Evolutionary conservation across 257 asterid genomes (phyloP).

Genomic region (Salvia miltiorrhiza): DNA sequence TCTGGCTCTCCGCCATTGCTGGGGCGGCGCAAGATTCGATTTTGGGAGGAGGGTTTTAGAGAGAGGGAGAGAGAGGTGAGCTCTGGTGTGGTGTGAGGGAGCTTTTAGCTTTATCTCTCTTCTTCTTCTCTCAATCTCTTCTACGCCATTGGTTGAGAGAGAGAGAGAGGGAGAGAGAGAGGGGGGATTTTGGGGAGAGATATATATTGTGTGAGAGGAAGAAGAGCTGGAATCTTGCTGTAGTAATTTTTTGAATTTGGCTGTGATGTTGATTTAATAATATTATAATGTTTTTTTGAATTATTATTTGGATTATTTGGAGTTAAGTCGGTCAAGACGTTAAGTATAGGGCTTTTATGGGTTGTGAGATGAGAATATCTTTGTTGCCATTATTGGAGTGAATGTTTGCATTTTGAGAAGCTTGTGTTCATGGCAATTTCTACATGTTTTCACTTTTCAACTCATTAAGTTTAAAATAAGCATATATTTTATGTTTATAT

Average conservation of each 20-base stretch:
- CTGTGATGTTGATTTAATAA: background rate
- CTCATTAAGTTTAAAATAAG: no score
- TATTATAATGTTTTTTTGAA: no score
- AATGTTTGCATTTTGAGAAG: background rate
- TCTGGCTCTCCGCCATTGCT: constrained; percentile 47
- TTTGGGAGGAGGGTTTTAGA: background rate
- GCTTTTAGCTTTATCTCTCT: background rate
- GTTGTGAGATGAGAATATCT: background rate
- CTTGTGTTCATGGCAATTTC: no score
- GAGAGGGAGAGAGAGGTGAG: constrained; percentile 16
- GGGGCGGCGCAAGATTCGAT: constrained; percentile 6
- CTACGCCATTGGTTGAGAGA: background rate
- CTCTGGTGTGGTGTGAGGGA: background rate
- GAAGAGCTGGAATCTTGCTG: background rate
- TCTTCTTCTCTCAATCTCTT: no score
- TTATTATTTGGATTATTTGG: background rate
- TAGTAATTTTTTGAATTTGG: background rate
- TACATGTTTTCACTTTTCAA: no score
- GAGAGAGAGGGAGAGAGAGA: no score
- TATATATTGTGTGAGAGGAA: background rate
- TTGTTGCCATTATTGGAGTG: background rate
- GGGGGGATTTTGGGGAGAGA: background rate
- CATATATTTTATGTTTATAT: no score
- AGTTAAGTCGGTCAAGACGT: background rate
- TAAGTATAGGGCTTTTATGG: background rate